Evolutionary conservation across 2,329 filamentous ascomycete genomes (phyloP).

Genomic region (Sclerotinia minor): DNA sequence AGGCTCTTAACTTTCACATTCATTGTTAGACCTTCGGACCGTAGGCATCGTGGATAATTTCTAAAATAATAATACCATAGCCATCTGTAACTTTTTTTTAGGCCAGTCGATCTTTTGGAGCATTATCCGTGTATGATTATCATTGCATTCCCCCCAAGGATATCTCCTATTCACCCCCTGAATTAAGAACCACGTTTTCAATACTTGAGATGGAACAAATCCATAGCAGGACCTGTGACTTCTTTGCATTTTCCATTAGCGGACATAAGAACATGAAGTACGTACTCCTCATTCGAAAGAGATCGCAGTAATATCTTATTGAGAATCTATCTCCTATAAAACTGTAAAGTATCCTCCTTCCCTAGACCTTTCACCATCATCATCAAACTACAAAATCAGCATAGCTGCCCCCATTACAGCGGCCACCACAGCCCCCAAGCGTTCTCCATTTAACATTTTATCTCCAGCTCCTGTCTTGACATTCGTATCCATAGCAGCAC

Average conservation of each 20-base stretch:
- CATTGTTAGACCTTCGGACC: background rate
- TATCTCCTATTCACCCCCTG: background rate
- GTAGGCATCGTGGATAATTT: background rate
- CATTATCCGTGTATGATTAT: background rate
- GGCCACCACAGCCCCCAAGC: constrained; percentile 34
- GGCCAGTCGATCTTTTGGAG: background rate
- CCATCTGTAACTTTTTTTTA: too few species aligned
- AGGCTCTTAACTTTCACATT: background rate
- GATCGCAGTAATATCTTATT: background rate
- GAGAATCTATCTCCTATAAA: background rate
- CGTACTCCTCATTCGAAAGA: background rate
- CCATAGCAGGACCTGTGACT: background rate
- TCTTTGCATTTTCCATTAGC: background rate
- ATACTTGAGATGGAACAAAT: background rate
- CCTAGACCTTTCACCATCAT: background rate
- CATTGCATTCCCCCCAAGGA: background rate
- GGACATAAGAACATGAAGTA: background rate
- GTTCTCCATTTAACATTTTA: background rate
- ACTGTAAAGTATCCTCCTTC: background rate
- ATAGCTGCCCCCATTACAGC: constrained; percentile 39
- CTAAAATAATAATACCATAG: too few species aligned
- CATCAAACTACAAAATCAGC: background rate
- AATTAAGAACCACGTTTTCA: background rate
- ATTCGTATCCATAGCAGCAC: constrained; percentile 33
- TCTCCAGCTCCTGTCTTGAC: background rate